Evolutionary conservation across 2,329 filamentous ascomycete species (phyloP).

Genomic region (Xylaria polymorpha): DNA sequence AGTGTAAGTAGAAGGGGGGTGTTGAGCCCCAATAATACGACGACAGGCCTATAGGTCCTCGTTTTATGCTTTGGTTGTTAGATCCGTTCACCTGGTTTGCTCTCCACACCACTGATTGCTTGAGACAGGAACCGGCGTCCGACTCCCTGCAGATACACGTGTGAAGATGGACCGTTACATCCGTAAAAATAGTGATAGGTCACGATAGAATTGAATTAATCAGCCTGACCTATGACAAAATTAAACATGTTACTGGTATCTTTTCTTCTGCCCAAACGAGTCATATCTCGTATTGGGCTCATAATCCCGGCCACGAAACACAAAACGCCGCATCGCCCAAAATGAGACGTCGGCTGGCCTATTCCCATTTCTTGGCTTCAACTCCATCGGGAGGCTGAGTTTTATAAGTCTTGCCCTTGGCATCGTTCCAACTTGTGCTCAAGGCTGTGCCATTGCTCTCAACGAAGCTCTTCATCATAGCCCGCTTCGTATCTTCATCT

Average conservation of each 20-base stretch:
- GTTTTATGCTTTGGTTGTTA: slow-evolving; percentile 32
- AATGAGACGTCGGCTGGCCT: slow-evolving; percentile 19
- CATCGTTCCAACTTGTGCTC: slow-evolving; percentile 92
- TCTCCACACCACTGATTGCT: slow-evolving; percentile 21
- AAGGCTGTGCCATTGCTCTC: slow-evolving; percentile 94
- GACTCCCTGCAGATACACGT: slow-evolving; percentile 30
- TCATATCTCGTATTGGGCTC: slow-evolving; percentile 11
- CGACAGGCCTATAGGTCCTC: slow-evolving; percentile 19
- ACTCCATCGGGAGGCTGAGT: slow-evolving; percentile 80
- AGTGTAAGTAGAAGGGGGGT: slow-evolving; percentile 28
- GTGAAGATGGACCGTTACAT: slow-evolving; percentile 30
- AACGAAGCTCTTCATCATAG: slow-evolving; percentile 97
- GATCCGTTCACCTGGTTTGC: slow-evolving; percentile 44
- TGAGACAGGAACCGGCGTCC: slow-evolving; percentile 20
- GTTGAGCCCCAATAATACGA: slow-evolving; percentile 21
- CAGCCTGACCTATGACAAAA: slow-evolving; percentile 25
- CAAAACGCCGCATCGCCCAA: slow-evolving; percentile 22
- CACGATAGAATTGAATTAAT: slow-evolving; percentile 12
- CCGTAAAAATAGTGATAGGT: slow-evolving; percentile 12
- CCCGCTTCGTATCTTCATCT: slow-evolving; percentile 82
- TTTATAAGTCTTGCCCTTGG: slow-evolving; percentile 77
- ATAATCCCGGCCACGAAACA: slow-evolving; percentile 15
- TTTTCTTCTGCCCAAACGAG: slow-evolving; percentile 19
- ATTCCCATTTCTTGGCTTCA: slow-evolving; percentile 76
- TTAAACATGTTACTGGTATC: slow-evolving; percentile 32